Conservation (phyloP, 768 basidiomycete species). For the Mycena crocata region DNA sequence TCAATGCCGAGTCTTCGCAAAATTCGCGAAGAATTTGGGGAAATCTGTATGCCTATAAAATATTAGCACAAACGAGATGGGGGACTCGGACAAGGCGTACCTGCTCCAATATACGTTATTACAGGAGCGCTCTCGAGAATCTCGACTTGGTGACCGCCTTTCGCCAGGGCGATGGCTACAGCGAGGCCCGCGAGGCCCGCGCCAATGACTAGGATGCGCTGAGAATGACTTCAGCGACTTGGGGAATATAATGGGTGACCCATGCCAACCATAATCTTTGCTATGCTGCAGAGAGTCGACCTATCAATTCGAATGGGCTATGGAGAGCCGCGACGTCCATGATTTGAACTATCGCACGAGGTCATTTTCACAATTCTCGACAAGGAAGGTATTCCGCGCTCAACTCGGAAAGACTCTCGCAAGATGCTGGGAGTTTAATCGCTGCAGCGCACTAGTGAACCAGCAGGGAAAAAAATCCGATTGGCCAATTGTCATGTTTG, state of each 20-base stretch:
- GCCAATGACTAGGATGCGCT: slow-evolving; percentile 23
- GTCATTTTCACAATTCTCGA: too few relatives aligned
- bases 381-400: too few relatives aligned
- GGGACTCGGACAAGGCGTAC: not conserved
- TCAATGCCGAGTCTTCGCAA: slow-evolving; percentile 29
- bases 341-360: not conserved
- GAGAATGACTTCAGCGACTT: not conserved
- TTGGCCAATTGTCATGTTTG: too few relatives aligned
- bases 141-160: slow-evolving; percentile 14
- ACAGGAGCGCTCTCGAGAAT: slow-evolving; percentile 23
- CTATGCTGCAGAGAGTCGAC: slow-evolving; percentile 3
- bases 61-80: not conserved
- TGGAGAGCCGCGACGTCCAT: too few relatives aligned
- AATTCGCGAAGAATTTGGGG: slow-evolving; percentile 30
- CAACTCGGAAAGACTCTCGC: too few relatives aligned
- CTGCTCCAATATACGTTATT: slow-evolving; percentile 24
- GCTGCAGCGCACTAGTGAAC: too few relatives aligned
- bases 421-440: too few relatives aligned
- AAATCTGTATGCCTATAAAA: slow-evolving; percentile 28
- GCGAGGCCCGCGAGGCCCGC: slow-evolving; percentile 21
- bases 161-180: slow-evolving; percentile 21
- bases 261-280: not conserved
- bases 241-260: not conserved
- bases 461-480: too few relatives aligned
- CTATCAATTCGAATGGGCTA: not conserved